Base-by-base conservation (phyloP, 306 rosid genomes). In the Erythrophleum fordii region DNA sequence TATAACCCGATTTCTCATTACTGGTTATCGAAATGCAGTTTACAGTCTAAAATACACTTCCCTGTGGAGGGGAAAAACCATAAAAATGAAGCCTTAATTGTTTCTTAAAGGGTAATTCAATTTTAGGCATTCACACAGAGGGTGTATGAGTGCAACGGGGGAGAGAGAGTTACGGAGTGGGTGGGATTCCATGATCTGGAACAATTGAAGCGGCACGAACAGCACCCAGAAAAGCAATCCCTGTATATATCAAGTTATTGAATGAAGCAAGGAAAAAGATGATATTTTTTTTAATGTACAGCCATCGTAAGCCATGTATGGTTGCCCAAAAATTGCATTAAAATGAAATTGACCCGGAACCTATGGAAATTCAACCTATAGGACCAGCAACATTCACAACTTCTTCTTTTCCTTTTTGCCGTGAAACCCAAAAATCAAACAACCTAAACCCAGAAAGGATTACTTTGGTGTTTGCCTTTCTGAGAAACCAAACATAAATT, bases 161-260 rank as follows among this genome's bases (percentile, higher is more conserved):
- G 20, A 49, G 37, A 74, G 75, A 73, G 29, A 61, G 65, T 75
- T 85, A 92, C 94, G 59, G 29, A 59, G 91, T 85, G 25, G 97
- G 95, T 14, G 84, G 83, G 39, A 81, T 82, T 72, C 89, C 87
- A 59, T 61, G 60, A 58, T 91, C 85, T 37, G 86, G 84, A n/a
- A 80, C 87, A 82, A 91, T 73, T 31, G 95, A 87, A 80, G 90
- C 86, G 65, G 91, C 87, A 17, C 91, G 97, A 86, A 95, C 97
- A 66, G 92, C 95, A 22, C 87, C 90, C 46, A 95, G 86, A 79
- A 90, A 95, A 81, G 95, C 87, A 80, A 90, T 25, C 77, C 95
- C 97, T 93, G 83, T 49, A 22, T 11, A 78, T 16, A 86, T 22
- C 26, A 80, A 70, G 55, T 2, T 44, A 74, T 4, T 10, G 11